phyloP scores from a whole-genome alignment of 1,139 yeast species.

The Candida glucosophila region DNA sequence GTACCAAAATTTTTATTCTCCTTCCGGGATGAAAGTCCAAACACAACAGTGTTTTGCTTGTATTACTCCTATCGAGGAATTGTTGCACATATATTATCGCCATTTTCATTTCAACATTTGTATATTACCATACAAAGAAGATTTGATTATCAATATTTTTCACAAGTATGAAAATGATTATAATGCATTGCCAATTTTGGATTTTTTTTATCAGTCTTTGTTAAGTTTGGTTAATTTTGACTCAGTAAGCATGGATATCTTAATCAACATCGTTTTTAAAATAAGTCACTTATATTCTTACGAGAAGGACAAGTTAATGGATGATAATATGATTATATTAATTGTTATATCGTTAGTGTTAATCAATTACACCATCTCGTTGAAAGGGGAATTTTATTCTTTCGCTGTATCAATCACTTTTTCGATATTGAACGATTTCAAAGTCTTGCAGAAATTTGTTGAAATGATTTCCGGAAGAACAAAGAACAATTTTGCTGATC shows the following conservation, averaged over 20 bases:
- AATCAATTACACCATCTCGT: conserved; percentile 46
- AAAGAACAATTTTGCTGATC: conserved; percentile 10
- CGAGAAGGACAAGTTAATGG: too few species aligned
- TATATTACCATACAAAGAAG: conserved; percentile 43
- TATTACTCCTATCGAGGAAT: too few species aligned
- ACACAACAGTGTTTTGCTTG: too few species aligned
- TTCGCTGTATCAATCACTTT: conserved; percentile 46
- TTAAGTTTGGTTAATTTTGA: conserved; percentile 38
- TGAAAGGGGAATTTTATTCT: conserved; percentile 52
- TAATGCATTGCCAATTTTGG: conserved; percentile 33
- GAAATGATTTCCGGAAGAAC: conserved; percentile 8
- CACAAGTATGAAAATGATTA: conserved; percentile 10
- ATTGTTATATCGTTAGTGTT: conserved; percentile 42
- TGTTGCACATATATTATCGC: conserved; percentile 36
- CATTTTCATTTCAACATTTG: conserved; percentile 51
- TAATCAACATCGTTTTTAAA: conserved; percentile 30
- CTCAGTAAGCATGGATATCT: conserved; percentile 17
- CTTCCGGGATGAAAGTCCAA: too few species aligned
- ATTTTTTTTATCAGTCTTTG: conserved; percentile 44
- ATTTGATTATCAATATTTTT: conserved; percentile 10
- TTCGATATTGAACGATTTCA: conserved; percentile 52
- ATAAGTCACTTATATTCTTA: conserved; percentile 39
- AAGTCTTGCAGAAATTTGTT: conserved; percentile 33
- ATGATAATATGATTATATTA: conserved; percentile 24
- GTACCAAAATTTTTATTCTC: too few species aligned